These are phyloP conservation scores for Stenocarpella maydis DNA, from an alignment of 2,329 filamentous ascomycete genomes.

Conservation along the genomic window DNA sequence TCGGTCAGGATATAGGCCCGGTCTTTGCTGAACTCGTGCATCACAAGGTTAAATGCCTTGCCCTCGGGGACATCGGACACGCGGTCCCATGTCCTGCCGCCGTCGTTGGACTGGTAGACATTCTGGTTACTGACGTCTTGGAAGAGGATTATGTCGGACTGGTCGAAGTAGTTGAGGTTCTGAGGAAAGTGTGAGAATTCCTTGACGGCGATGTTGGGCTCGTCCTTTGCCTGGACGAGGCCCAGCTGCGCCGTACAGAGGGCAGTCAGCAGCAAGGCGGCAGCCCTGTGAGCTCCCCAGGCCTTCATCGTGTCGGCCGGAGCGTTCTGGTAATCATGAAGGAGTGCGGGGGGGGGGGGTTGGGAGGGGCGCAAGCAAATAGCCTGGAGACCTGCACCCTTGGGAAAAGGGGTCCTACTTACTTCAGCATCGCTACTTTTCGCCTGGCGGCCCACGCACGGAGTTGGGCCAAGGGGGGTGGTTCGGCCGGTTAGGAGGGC, in stretches of 20 bases:
- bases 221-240: slow-evolving; percentile 64
- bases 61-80: slow-evolving; percentile 72
- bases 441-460: no score
- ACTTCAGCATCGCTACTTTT: no score
- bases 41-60: slow-evolving; percentile 68
- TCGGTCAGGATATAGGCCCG: slow-evolving; percentile 83
- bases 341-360: no score
- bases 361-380: no score
- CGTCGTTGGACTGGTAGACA: slow-evolving; percentile 82
- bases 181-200: slow-evolving; percentile 72
- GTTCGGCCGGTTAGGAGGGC: no score
- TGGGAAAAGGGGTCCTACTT: no score
- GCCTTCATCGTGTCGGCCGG: slow-evolving; percentile 62
- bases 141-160: slow-evolving; percentile 82
- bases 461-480: no score
- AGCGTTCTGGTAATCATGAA: slow-evolving; percentile 53
- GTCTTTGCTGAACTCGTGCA: slow-evolving; percentile 80
- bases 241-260: slow-evolving; percentile 48
- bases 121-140: slow-evolving; percentile 70
- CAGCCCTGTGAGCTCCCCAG: slow-evolving; percentile 54
- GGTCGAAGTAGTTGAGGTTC: slow-evolving; percentile 88
- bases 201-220: slow-evolving; percentile 71
- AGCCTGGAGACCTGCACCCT: no score
- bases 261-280: slow-evolving; percentile 60
- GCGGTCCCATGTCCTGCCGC: slow-evolving; percentile 78